Evolutionary conservation across 2,329 filamentous ascomycete genomes (phyloP).

Genomic region (Xylaria hypoxylon): DNA sequence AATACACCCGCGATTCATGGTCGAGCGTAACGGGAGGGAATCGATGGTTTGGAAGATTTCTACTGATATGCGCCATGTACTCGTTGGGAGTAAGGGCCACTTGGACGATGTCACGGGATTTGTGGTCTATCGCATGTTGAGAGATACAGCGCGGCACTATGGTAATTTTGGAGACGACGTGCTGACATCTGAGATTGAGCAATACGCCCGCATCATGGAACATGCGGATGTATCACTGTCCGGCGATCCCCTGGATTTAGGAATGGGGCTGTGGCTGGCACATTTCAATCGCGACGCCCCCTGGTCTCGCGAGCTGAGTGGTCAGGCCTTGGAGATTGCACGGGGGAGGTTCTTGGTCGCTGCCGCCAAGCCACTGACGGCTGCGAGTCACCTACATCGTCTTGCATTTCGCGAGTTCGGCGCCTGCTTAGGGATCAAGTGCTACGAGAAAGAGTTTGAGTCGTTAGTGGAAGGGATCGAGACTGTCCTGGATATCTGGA

Average conservation of each 20-base stretch:
- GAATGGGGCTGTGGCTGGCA: constrained; percentile 29
- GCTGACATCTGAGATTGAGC: constrained; percentile 16
- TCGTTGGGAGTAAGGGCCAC: constrained; percentile 21
- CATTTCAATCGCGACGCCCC: constrained; percentile 18
- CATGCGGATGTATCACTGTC: constrained; percentile 14
- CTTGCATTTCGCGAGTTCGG: constrained; percentile 31
- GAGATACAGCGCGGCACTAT: constrained; percentile 15
- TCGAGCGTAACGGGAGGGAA: constrained; percentile 16
- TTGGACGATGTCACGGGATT: constrained; percentile 27
- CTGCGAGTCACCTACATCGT: constrained; percentile 16
- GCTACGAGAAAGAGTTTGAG: constrained; percentile 3
- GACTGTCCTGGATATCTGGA: constrained; percentile 21
- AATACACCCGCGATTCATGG: constrained; percentile 25
- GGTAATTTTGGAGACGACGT: neutral
- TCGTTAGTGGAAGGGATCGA: constrained; percentile 12
- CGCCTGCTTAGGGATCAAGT: constrained; percentile 27
- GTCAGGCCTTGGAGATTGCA: constrained; percentile 16
- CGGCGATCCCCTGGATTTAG: constrained; percentile 22
- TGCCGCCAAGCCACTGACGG: constrained; percentile 14
- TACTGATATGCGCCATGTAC: constrained; percentile 16
- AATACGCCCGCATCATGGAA: constrained; percentile 30
- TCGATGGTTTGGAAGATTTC: constrained; percentile 32
- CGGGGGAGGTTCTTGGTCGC: constrained; percentile 4
- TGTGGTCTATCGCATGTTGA: constrained; percentile 18
- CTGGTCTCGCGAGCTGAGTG: constrained; percentile 18